Conservation (phyloP, 257 asterid genomes). For the Fraxinus anomala region DNA sequence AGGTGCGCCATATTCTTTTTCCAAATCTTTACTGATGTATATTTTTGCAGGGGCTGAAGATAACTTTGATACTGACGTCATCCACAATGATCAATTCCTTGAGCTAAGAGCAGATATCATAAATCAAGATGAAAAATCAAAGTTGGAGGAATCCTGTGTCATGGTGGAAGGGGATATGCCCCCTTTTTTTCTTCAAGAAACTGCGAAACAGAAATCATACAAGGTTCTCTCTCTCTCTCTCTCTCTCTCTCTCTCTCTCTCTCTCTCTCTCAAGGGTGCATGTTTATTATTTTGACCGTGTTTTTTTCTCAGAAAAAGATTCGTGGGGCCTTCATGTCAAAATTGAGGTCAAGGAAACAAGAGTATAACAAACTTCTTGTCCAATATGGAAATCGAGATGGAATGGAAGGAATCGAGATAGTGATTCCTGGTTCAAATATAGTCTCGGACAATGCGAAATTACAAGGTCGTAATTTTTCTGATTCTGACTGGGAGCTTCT, state of each 20-base stretch:
- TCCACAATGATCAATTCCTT: constrained; percentile 30
- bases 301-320: constrained; percentile 54
- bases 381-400: constrained; percentile 16
- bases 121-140: constrained; percentile 37
- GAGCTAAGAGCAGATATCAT: constrained; percentile 28
- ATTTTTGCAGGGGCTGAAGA: constrained; percentile 35
- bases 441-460: constrained; percentile 14
- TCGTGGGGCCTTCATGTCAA: constrained; percentile 51
- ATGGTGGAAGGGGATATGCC: constrained; percentile 56
- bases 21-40: not conserved
- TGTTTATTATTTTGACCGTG: constrained; percentile 4
- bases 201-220: constrained; percentile 56
- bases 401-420: constrained; percentile 15
- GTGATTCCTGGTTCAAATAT: constrained; percentile 11
- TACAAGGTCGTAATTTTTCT: constrained; percentile 21
- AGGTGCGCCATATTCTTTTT: not conserved
- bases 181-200: constrained; percentile 30
- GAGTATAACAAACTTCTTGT: constrained; percentile 40
- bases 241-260: too few species aligned
- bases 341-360: constrained; percentile 43
- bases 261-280: not conserved
- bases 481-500: constrained; percentile 56
- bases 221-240: constrained; percentile 45
- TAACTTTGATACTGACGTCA: constrained; percentile 35
- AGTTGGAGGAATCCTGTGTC: constrained; percentile 61